These are phyloP conservation scores for Lachnum nothofagi DNA, from an alignment of 2,329 filamentous ascomycete genomes.

Conservation along the genomic window DNA sequence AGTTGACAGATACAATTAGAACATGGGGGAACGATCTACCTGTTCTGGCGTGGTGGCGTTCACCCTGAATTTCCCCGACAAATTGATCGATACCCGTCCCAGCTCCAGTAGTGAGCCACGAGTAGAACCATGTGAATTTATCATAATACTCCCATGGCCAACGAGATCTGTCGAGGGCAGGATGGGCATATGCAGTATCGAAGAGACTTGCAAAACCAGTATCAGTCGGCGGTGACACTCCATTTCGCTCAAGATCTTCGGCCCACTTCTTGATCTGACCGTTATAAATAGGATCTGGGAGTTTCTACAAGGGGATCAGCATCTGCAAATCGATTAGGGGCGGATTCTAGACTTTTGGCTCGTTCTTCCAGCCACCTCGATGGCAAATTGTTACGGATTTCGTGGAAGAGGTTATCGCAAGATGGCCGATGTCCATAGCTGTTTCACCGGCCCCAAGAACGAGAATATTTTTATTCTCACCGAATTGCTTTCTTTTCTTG, in stretches of 20 bases:
- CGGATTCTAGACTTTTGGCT: slow-evolving; percentile 24
- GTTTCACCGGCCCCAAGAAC: slow-evolving; percentile 42
- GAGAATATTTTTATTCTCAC: slow-evolving; percentile 35
- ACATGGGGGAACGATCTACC: no score
- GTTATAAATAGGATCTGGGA: background rate
- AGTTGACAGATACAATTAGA: background rate
- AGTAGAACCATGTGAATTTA: slow-evolving; percentile 32
- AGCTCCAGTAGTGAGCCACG: slow-evolving; percentile 42
- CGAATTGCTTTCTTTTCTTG: slow-evolving; percentile 39
- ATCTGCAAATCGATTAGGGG: background rate
- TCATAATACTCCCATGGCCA: background rate
- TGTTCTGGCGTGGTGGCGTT: background rate
- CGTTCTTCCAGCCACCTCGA: slow-evolving; percentile 41
- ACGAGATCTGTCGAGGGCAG: background rate
- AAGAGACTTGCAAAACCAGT: background rate
- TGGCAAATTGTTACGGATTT: slow-evolving; percentile 40
- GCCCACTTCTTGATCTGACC: background rate
- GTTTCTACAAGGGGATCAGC: background rate
- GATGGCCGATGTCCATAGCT: slow-evolving; percentile 40
- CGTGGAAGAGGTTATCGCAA: slow-evolving; percentile 40
- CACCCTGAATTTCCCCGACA: slow-evolving; percentile 35
- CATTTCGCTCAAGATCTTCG: no score
- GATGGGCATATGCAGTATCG: slow-evolving; percentile 31
- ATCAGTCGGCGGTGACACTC: no score
- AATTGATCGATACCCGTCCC: slow-evolving; percentile 44